A percentile compares a stretch with the other conserved stretches of the same genome.
Evolutionary conservation across 1,139 yeast species (phyloP).

Genomic region (Geotrichum europaeum): DNA sequence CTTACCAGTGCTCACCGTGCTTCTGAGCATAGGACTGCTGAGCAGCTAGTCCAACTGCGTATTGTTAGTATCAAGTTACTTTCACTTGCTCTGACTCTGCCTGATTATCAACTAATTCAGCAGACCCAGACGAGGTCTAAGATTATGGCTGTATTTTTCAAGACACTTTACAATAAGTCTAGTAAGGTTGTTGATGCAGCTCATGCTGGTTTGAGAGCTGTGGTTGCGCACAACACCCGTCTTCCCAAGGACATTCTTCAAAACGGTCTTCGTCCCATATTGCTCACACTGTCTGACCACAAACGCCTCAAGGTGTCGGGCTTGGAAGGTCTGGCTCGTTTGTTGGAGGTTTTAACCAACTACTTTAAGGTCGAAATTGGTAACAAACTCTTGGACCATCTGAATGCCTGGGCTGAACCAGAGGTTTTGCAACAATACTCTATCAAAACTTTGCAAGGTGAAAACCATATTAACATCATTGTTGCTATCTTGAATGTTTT

Average conservation of each 20-base stretch:
- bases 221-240: slow-evolving; percentile 78
- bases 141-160: slow-evolving; percentile 89
- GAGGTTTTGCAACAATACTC: slow-evolving; percentile 65
- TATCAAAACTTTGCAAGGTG: slow-evolving; percentile 67
- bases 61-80: slow-evolving; percentile 83
- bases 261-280: slow-evolving; percentile 89
- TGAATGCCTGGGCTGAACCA: slow-evolving; percentile 96
- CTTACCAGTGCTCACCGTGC: slow-evolving; percentile 81
- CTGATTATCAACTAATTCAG: slow-evolving; percentile 47
- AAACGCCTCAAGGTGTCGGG: slow-evolving; percentile 86
- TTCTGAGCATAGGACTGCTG: slow-evolving; percentile 80
- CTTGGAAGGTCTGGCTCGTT: slow-evolving; percentile 80
- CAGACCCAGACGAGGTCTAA: slow-evolving; percentile 79
- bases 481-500: slow-evolving; percentile 88
- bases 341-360: slow-evolving; percentile 79
- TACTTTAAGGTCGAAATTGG: slow-evolving; percentile 97
- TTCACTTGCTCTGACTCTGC: slow-evolving; percentile 65
- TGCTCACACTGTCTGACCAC: slow-evolving; percentile 91
- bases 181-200: slow-evolving; percentile 90
- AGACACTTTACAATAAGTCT: slow-evolving; percentile 81
- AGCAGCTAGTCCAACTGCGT: slow-evolving; percentile 77
- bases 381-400: slow-evolving; percentile 81
- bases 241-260: slow-evolving; percentile 90
- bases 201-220: slow-evolving; percentile 76
- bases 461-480: slow-evolving; percentile 76